Conservation (phyloP, 2,329 filamentous ascomycete genomes). For the Chaetomium strumarium region DNA sequence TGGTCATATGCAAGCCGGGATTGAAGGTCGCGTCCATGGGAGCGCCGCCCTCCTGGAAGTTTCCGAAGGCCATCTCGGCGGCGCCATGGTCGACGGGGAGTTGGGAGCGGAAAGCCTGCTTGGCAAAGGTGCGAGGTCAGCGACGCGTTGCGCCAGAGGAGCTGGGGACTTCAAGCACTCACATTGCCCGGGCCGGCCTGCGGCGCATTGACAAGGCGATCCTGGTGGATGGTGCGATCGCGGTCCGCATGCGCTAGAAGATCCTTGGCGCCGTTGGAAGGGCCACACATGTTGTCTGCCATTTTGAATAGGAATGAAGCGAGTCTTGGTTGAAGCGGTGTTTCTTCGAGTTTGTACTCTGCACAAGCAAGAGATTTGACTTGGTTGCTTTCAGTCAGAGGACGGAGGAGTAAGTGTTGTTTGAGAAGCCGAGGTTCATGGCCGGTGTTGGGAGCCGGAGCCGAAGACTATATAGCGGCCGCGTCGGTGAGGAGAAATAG, state of each 20-base stretch:
- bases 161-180: constrained; percentile 9
- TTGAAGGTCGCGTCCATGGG: constrained; percentile 5
- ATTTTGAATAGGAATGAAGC: constrained; percentile 26
- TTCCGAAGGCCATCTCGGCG: constrained; percentile 21
- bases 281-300: constrained; percentile 55
- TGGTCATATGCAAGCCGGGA: constrained; percentile 12
- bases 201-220: constrained; percentile 44
- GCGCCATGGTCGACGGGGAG: constrained; percentile 9
- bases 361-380: background rate
- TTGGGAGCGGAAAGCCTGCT: constrained; percentile 24
- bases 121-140: constrained; percentile 3
- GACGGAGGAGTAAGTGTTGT: background rate
- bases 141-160: background rate
- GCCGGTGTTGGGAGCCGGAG: constrained; percentile 7
- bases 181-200: constrained; percentile 22
- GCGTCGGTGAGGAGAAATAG: constrained; percentile 5
- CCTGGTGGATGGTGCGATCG: constrained; percentile 67
- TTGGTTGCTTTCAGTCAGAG: background rate
- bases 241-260: constrained; percentile 64
- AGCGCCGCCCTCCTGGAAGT: constrained; percentile 20
- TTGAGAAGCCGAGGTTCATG: constrained; percentile 17
- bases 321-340: background rate
- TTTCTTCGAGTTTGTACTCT: background rate
- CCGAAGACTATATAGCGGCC: constrained; percentile 2
- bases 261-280: constrained; percentile 68